Evolutionary conservation across 345 rosid species (phyloP).

Genomic region (Gossypium anomalum): DNA sequence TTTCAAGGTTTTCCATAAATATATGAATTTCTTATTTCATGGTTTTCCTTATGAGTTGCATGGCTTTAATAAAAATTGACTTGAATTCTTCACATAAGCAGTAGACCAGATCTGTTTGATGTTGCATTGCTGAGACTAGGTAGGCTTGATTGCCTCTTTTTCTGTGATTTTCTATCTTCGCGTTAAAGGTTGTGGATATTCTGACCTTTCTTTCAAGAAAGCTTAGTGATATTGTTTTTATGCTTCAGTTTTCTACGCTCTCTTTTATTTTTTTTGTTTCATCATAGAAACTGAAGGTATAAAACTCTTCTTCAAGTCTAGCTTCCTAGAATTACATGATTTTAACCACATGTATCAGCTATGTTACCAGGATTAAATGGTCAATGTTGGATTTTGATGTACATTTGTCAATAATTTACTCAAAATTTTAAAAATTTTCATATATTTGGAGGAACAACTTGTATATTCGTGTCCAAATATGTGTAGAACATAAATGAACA

Average conservation of each 20-base stretch:
- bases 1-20: neutral
- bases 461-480: too few species aligned
- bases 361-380: neutral
- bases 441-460: too few species aligned
- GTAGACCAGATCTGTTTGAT: conserved; percentile 94
- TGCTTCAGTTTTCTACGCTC: neutral
- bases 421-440: too few species aligned
- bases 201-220: conserved; percentile 74
- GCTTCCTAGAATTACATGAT: neutral
- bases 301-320: neutral
- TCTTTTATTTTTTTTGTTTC: neutral
- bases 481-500: too few species aligned
- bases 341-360: neutral
- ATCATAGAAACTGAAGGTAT: neutral
- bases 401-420: neutral
- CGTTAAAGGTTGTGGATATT: conserved; percentile 65
- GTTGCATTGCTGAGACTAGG: conserved; percentile 91
- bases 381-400: neutral
- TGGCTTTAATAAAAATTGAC: conserved; percentile 3
- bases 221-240: conserved; percentile 35
- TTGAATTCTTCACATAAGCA: conserved; percentile 31
- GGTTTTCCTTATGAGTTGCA: neutral
- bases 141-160: conserved; percentile 79
- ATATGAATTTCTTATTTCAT: neutral
- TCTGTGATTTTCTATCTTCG: conserved; percentile 80